Evolutionary conservation across 495 filamentous ascomycete genomes (phyloP).

Genomic region (Xylaria nigripes): DNA sequence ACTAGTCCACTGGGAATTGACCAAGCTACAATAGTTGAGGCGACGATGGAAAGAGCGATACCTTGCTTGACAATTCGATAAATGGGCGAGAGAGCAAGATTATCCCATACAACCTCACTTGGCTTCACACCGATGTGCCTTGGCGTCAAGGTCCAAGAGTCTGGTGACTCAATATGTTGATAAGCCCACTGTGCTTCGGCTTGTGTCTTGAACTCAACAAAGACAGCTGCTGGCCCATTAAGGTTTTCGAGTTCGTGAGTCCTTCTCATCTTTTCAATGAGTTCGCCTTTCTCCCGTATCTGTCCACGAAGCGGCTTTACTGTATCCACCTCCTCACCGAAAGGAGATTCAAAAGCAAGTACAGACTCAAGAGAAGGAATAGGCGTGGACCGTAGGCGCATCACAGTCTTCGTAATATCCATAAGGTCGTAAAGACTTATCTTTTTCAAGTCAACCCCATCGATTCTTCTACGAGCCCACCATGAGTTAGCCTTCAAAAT

Average conservation of each 20-base stretch:
- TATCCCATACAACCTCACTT: conserved; percentile 74
- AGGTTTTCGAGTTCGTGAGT: conserved; percentile 50
- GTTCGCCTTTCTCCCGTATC: conserved; percentile 62
- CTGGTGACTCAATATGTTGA: conserved; percentile 72
- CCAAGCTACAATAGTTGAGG: conserved; percentile 77
- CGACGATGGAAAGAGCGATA: conserved; percentile 54
- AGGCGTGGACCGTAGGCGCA: conserved; percentile 48
- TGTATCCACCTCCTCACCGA: conserved; percentile 58
- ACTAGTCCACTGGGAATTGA: conserved; percentile 77
- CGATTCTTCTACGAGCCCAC: conserved; percentile 35
- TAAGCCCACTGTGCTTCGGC: conserved; percentile 73
- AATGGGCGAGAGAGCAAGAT: conserved; percentile 74
- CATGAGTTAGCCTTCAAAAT: conserved; percentile 52
- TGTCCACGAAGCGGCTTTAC: conserved; percentile 76
- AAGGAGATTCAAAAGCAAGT: too few relatives aligned
- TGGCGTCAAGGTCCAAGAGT: conserved; percentile 73
- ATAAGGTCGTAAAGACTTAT: conserved; percentile 41
- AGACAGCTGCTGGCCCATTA: conserved; percentile 48
- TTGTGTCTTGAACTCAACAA: conserved; percentile 75
- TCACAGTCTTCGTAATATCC: conserved; percentile 40
- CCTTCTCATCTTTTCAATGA: conserved; percentile 62
- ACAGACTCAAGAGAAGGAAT: too few relatives aligned
- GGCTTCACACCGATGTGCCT: conserved; percentile 74
- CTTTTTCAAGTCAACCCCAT: conserved; percentile 40
- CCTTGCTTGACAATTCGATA: conserved; percentile 63